Evolutionary conservation across 805 yeast genomes (phyloP).

Genomic region (Ogataea ramenticola): DNA sequence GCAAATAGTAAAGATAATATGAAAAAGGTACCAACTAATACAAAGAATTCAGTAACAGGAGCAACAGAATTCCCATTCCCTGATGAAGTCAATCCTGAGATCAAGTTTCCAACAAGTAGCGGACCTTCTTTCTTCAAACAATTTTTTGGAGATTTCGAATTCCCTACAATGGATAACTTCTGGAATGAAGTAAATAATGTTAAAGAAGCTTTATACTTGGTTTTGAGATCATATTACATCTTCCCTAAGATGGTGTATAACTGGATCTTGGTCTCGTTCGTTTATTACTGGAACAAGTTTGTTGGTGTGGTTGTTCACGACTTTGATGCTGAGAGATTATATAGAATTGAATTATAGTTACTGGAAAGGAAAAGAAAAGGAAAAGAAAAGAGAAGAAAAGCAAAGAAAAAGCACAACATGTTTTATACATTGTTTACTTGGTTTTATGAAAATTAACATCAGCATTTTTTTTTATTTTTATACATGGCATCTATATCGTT

Average conservation of each 20-base stretch:
- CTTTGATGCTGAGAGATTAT: conserved; percentile 24
- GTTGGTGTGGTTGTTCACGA: conserved; percentile 47
- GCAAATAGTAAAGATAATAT: too few species aligned
- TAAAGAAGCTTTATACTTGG: conserved; percentile 53
- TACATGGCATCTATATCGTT: too few species aligned
- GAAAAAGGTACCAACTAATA: too few species aligned
- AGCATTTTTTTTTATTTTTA: too few species aligned
- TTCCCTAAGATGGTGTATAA: conserved; percentile 61
- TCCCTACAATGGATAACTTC: conserved; percentile 34
- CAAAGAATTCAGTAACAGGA: too few species aligned
- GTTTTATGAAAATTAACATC: too few species aligned
- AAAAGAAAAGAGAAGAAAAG: not conserved
- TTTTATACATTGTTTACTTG: too few species aligned
- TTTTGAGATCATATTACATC: conserved; percentile 55
- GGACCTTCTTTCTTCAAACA: not conserved
- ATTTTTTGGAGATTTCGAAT: not conserved
- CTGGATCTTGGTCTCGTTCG: conserved; percentile 38
- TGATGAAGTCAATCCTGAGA: not conserved
- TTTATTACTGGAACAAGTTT: conserved; percentile 64
- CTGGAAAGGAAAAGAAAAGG: too few species aligned
- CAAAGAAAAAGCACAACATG: not conserved
- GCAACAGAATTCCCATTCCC: not conserved
- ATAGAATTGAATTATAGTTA: conserved; percentile 14
- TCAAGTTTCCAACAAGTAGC: not conserved
- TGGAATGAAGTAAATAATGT: conserved; percentile 45